Evolutionary conservation across 1,284 basidiomycete species (phyloP).

Genomic region (Coniferiporia sulphurascens): DNA sequence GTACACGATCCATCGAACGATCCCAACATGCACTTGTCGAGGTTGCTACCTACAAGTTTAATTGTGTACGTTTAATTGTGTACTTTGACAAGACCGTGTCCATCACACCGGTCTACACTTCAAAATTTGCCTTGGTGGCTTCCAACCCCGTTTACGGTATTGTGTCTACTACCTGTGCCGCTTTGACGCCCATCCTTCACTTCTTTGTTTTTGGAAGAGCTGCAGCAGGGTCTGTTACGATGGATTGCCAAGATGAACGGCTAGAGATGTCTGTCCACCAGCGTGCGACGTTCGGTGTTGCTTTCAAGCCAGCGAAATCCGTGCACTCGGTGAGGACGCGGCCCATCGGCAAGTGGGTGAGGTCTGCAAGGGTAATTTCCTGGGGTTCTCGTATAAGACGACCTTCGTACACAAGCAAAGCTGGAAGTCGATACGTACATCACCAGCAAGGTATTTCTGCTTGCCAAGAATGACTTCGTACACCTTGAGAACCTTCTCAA

Average conservation of each 20-base stretch:
- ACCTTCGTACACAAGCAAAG: neutral
- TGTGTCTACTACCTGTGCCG: no score
- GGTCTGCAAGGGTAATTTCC: slow-evolving; percentile 45
- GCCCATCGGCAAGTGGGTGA: slow-evolving; percentile 49
- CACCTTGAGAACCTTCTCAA: slow-evolving; percentile 35
- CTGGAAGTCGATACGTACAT: slow-evolving; percentile 26
- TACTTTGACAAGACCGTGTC: no score
- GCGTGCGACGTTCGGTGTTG: slow-evolving; percentile 28
- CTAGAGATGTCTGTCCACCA: slow-evolving; percentile 9
- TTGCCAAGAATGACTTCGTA: slow-evolving; percentile 45
- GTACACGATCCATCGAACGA: no score
- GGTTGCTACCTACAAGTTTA: no score
- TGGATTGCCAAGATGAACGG: neutral
- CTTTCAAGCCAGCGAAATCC: slow-evolving; percentile 23
- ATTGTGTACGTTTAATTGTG: no score
- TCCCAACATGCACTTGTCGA: no score
- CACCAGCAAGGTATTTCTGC: slow-evolving; percentile 43
- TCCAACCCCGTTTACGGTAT: no score
- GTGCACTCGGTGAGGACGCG: slow-evolving; percentile 21
- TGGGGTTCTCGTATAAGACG: slow-evolving; percentile 18
- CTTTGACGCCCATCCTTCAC: no score
- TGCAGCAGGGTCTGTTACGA: no score
- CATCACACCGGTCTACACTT: no score
- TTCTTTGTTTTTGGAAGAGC: no score
- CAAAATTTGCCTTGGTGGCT: no score